These are phyloP conservation scores for Gonapodya prolifera DNA, from an alignment of 192 early-diverging fungal genomes.

Conservation along the genomic window DNA sequence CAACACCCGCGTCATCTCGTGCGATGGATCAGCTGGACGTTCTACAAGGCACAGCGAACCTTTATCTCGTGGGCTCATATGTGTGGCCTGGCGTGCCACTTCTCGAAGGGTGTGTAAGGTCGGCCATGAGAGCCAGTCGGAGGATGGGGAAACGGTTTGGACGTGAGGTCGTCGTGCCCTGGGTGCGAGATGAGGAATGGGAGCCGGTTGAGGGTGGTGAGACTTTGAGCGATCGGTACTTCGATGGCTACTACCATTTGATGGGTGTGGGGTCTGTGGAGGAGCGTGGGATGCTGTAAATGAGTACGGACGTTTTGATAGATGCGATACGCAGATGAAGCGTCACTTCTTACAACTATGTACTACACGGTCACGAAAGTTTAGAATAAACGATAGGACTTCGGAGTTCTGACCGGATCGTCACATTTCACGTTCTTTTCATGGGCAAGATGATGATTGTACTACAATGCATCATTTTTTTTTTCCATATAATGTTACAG, in stretches of 20 bases:
- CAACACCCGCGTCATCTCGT: slow-evolving; percentile 36
- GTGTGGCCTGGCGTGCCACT: slow-evolving; percentile 45
- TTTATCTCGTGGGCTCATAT: slow-evolving; percentile 49
- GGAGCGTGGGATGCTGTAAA: too few species aligned
- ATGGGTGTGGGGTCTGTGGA: not conserved
- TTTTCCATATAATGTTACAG: not conserved
- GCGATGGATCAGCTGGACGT: slow-evolving; percentile 29
- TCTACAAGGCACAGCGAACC: slow-evolving; percentile 16
- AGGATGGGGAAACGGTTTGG: not conserved
- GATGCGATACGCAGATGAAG: too few species aligned
- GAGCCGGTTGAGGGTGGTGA: not conserved
- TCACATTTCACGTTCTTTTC: too few species aligned
- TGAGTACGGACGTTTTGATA: too few species aligned
- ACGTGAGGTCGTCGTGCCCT: not conserved
- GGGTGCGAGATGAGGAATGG: not conserved
- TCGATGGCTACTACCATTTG: not conserved
- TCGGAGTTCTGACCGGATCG: too few species aligned
- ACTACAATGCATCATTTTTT: too few species aligned
- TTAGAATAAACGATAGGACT: too few species aligned
- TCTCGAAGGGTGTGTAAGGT: slow-evolving; percentile 46
- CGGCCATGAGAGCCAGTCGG: slow-evolving; percentile 10
- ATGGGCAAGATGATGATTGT: too few species aligned
- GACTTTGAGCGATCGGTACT: not conserved
- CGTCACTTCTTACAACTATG: too few species aligned
- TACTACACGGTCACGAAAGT: too few species aligned